Evolutionary conservation across 306 rosid genomes (phyloP).

Genomic region (Glycyrrhiza uralensis): DNA sequence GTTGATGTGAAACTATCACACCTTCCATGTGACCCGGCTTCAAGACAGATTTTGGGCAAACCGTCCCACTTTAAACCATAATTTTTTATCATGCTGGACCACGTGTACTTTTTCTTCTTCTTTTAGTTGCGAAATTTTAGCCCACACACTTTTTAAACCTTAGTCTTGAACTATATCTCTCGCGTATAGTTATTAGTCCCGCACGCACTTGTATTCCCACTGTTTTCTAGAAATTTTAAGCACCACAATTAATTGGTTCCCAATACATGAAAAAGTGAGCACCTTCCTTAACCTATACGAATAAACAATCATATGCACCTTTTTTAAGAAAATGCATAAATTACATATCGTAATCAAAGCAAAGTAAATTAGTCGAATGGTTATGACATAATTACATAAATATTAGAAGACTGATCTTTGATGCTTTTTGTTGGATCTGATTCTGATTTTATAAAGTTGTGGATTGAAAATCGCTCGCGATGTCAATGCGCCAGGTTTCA

Average conservation of each 20-base stretch:
- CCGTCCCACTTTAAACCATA: too few species aligned
- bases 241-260: not conserved
- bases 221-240: not conserved
- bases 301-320: not conserved
- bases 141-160: not conserved
- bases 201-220: too few species aligned
- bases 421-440: not conserved
- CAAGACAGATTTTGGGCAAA: too few species aligned
- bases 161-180: too few species aligned
- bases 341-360: not conserved
- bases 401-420: not conserved
- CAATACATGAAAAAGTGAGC: not conserved
- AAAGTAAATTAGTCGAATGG: not conserved
- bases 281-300: not conserved
- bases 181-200: too few species aligned
- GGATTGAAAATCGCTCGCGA: not conserved
- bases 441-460: not conserved
- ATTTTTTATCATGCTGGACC: too few species aligned
- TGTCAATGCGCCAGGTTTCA: not conserved
- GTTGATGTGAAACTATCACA: too few species aligned
- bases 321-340: too few species aligned
- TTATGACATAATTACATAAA: not conserved
- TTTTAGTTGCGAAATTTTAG: not conserved
- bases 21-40: too few species aligned
- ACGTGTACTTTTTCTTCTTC: too few species aligned